Base-by-base conservation (phyloP, 768 basidiomycete genomes). In the Rhizopogon roseolus region DNA sequence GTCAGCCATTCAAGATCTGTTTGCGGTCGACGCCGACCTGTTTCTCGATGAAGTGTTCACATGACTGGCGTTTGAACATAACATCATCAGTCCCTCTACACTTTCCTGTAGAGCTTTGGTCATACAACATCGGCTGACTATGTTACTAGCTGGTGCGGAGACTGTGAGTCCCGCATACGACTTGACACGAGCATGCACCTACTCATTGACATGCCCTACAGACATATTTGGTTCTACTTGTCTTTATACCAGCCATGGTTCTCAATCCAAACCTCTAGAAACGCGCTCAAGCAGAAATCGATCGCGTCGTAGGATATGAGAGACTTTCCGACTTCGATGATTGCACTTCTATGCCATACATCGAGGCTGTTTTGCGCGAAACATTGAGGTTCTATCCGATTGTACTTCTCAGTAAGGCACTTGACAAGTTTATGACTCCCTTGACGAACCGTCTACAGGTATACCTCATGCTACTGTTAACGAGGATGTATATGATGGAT, bases 181-280 rank as follows among this genome's bases (percentile, higher is more conserved):
- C 13, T 11, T 41, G 22, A 37, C 5, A n/a, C 14, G 22, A 41
- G 9, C n/a, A n/a, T n/a, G n/a, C n/a, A n/a, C n/a, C 3, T 13
- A 9, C 17, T 10, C 37, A 16, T 32, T 39, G 1, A 1, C 10
- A 34, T 38, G 11, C 29, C n/a, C n/a, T 2, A 16, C 41, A 60
- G 61, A 62, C 59, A 5, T 32, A 48, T 32, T 45, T 56, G 5
- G 19, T 29, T 14, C 32, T 60, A 2, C 34, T 51, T 13, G 48
- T 52, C 7, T 59, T 57, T 25, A 38, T 59, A 16, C 49, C 57
- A 32, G 62, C 60, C 1, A 59, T 63, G 56, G 52, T 59, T 3
- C 58, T 59, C 8, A 50, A 56, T 29, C 55, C 56, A 2, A 50
- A 55, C 11, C 52, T 54, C 5, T 54, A 54, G 38, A 40, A 52